Evolutionary conservation across 441 rosid genomes (phyloP).

Genomic region (Pelargonium exstipulatum): DNA sequence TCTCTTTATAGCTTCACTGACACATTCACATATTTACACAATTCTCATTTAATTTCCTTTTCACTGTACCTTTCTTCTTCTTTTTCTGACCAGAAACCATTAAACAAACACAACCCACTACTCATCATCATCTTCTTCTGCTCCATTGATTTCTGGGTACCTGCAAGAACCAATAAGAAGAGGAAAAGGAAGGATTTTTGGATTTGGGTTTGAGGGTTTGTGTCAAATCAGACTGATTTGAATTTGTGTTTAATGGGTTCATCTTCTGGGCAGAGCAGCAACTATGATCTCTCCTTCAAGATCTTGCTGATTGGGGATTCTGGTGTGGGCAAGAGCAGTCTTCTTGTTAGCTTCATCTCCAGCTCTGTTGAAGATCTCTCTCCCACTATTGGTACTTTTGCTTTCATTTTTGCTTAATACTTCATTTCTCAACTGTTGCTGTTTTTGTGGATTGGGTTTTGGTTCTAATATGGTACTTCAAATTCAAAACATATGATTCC

Average conservation of each 20-base stretch:
- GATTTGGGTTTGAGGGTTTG: background rate
- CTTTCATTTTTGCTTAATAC: background rate
- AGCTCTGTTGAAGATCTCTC: slow-evolving; percentile 37
- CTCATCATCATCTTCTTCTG: slow-evolving; percentile 20
- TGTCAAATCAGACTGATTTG: background rate
- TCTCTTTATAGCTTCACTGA: slow-evolving; percentile 10
- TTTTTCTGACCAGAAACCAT: background rate
- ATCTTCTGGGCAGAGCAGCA: slow-evolving; percentile 45
- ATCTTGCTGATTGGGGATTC: slow-evolving; percentile 64
- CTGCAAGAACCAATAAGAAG: slow-evolving; percentile 11
- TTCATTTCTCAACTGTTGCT: background rate
- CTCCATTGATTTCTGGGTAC: background rate
- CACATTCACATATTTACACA: background rate
- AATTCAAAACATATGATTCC: background rate
- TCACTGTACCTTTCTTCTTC: slow-evolving; percentile 21
- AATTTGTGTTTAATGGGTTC: slow-evolving; percentile 38
- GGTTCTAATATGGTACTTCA: background rate
- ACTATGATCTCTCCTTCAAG: slow-evolving; percentile 54
- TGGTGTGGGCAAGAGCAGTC: slow-evolving; percentile 61
- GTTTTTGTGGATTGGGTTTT: background rate
- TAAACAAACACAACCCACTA: background rate
- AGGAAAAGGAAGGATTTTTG: slow-evolving; percentile 14
- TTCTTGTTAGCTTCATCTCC: slow-evolving; percentile 59
- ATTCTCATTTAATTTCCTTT: slow-evolving; percentile 18
- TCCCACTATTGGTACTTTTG: slow-evolving; percentile 52